Evolutionary conservation across 352 stramenopile species (phyloP), one percentile per base, ranked within the genome.

Genomic region (Globisporangium carolinianum): DNA sequence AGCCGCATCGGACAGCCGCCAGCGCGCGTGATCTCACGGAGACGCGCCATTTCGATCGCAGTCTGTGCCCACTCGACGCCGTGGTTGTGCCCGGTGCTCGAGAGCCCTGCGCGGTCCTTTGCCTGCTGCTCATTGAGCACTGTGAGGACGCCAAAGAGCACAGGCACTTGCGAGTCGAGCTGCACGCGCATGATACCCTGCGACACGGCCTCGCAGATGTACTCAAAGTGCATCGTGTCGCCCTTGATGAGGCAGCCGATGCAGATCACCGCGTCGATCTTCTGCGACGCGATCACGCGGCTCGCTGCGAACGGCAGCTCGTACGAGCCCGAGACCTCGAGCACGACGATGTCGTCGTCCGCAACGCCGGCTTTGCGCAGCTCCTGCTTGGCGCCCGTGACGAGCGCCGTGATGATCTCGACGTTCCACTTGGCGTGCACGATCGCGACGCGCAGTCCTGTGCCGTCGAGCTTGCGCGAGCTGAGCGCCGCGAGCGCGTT

Each of bases 181-280:
- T 93, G 84, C 64, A 99, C 94, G 66, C 86, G 86, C 96, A 99
- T 99, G 68, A 99, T 94, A 58, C 96, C 97, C 62, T 95, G 89
- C 42, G 94, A 82, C n/a, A 98, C 91, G 53, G 96, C 87, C 59
- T 98, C 92, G 51, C 89, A 95, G 77, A 99, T 99, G 80, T 99
- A 99, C 88, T 99, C 97, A 72, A 99, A 99, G 79, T 99, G 97
- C 86, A 98, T 97, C 12, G 97, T 99, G 54, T 98, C 95, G 51
- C 97, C 96, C 72, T 98, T 98, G 71, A 97, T 96, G 14, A 97
- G 80, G 55, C 83, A 96, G 49, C 97, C 97, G 57, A 98, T 70
- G 65, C 84, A 97, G 54, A 99, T 87, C 52, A 99, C 96, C 32
- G 94, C 96, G 73, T 99, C 97, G 55, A 98, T 89, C 51, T 95